Conservation (phyloP, 768 basidiomycete species). For the Kwoniella sp. region DNA sequence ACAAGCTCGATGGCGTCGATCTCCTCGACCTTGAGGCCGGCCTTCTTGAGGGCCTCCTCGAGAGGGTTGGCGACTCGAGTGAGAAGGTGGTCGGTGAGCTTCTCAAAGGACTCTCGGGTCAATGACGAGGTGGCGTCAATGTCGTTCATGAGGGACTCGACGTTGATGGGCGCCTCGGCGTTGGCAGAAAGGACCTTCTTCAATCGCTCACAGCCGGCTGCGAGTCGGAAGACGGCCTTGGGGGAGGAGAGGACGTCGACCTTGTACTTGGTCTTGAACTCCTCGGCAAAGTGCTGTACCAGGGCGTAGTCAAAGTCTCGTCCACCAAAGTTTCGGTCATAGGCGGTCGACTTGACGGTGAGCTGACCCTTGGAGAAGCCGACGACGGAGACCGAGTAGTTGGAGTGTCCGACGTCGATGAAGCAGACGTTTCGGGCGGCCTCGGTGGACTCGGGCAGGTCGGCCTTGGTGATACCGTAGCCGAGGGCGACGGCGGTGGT, state of each 20-base stretch:
- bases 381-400: slow-evolving; percentile 77
- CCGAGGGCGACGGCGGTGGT: slow-evolving; percentile 92
- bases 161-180: slow-evolving; percentile 76
- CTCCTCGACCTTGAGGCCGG: slow-evolving; percentile 74
- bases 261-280: slow-evolving; percentile 97
- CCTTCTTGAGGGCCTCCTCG: slow-evolving; percentile 70
- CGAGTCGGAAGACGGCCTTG: slow-evolving; percentile 88
- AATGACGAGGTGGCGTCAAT: slow-evolving; percentile 85
- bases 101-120: slow-evolving; percentile 74
- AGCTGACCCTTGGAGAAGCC: slow-evolving; percentile 94
- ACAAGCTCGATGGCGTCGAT: slow-evolving; percentile 89
- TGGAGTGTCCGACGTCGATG: slow-evolving; percentile 91
- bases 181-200: slow-evolving; percentile 97
- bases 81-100: slow-evolving; percentile 68
- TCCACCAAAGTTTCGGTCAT: slow-evolving; percentile 89
- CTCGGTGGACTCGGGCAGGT: slow-evolving; percentile 76
- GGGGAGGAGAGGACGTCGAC: slow-evolving; percentile 87
- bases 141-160: slow-evolving; percentile 96
- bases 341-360: slow-evolving; percentile 77
- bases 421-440: slow-evolving; percentile 82
- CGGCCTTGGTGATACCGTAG: slow-evolving; percentile 97
- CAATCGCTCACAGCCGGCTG: slow-evolving; percentile 81
- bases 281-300: slow-evolving; percentile 76
- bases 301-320: slow-evolving; percentile 93
- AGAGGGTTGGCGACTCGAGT: slow-evolving; percentile 72